Percentiles rank a stretch among this genome's conserved stretches.
Conservation (phyloP, 306 rosid genomes). For the Argentina anserina region DNA sequence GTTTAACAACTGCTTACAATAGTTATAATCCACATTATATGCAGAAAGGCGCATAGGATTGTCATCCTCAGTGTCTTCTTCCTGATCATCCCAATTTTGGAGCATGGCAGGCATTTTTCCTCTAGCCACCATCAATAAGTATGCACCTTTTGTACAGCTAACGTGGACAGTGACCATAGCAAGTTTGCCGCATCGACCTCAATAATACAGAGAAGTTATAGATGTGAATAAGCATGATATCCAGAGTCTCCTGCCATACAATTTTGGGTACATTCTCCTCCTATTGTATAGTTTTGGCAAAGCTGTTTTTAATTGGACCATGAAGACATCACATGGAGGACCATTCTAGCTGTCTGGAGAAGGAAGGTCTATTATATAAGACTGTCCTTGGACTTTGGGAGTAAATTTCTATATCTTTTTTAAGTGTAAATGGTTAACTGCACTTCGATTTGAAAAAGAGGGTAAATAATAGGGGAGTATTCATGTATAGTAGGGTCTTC, state of each 20-base stretch:
- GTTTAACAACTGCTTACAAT: slow-evolving; percentile 12
- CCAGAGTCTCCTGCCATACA: slow-evolving; percentile 29
- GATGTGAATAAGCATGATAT: slow-evolving; percentile 57
- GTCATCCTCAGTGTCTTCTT: slow-evolving; percentile 46
- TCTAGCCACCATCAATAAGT: slow-evolving; percentile 32
- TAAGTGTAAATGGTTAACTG: slow-evolving; percentile 56
- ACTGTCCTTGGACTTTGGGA: slow-evolving; percentile 27
- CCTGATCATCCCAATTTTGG: slow-evolving; percentile 31
- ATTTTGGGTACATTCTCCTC: slow-evolving; percentile 20
- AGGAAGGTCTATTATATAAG: slow-evolving; percentile 14
- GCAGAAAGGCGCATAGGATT: slow-evolving; percentile 93
- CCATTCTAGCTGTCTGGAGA: slow-evolving; percentile 31
- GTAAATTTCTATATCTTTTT: slow-evolving; percentile 33
- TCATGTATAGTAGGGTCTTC: slow-evolving; percentile 21
- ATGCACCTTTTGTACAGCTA: slow-evolving; percentile 64
- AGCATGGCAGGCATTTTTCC: slow-evolving; percentile 21
- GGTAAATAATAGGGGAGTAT: slow-evolving; percentile 15
- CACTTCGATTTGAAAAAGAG: slow-evolving; percentile 28
- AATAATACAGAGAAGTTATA: slow-evolving; percentile 24
- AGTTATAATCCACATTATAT: slow-evolving; percentile 3
- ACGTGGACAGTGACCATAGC: slow-evolving; percentile 43
- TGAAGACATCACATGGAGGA: slow-evolving; percentile 28
- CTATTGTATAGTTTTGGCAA: slow-evolving; percentile 19
- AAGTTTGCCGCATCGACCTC: slow-evolving; percentile 15
- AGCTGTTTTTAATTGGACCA: slow-evolving; percentile 20